Percentiles rank a stretch among this genome's conserved stretches.
Evolutionary conservation across 2,329 filamentous ascomycete species (phyloP).

Genomic region (Lasiodiplodia gonubiensis): DNA sequence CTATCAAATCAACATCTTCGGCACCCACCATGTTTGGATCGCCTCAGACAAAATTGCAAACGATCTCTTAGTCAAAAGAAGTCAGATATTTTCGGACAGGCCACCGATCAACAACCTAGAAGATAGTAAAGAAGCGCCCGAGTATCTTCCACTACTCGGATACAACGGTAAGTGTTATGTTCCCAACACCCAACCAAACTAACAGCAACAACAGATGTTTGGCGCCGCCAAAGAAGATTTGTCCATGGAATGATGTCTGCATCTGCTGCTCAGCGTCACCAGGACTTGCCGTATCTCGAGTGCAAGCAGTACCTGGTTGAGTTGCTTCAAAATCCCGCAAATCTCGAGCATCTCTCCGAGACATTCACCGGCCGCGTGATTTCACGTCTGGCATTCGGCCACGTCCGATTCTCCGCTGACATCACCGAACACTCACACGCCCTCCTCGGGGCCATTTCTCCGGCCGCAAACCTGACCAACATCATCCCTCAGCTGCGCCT

Average conservation of each 20-base stretch:
- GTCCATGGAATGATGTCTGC: conserved; percentile 19
- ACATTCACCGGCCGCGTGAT: too few relatives aligned
- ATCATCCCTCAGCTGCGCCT: conserved; percentile 23
- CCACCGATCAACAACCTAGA: conserved; percentile 11
- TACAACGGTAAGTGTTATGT: conserved; percentile 27
- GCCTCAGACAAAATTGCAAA: conserved; percentile 26
- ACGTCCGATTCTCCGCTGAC: conserved; percentile 8
- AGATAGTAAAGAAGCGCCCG: not conserved
- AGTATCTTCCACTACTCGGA: conserved; percentile 27
- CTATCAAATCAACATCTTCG: conserved; percentile 23
- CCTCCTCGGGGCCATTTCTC: conserved; percentile 26
- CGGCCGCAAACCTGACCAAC: conserved; percentile 22
- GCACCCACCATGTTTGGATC: conserved; percentile 22
- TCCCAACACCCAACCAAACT: too few relatives aligned
- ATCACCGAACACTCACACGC: not conserved
- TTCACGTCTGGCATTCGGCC: conserved; percentile 2
- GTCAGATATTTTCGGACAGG: conserved; percentile 12
- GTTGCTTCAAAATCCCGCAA: conserved; percentile 7
- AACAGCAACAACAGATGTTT: not conserved
- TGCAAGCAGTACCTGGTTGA: conserved; percentile 15
- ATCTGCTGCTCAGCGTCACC: conserved; percentile 1
- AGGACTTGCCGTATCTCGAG: conserved; percentile 22
- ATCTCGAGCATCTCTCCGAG: not conserved
- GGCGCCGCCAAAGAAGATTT: conserved; percentile 26
- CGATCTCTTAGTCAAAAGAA: conserved; percentile 22